Evolutionary conservation across 345 rosid genomes (phyloP), one percentile per base, ranked within the genome.

Genomic region (Balakata baccata): DNA sequence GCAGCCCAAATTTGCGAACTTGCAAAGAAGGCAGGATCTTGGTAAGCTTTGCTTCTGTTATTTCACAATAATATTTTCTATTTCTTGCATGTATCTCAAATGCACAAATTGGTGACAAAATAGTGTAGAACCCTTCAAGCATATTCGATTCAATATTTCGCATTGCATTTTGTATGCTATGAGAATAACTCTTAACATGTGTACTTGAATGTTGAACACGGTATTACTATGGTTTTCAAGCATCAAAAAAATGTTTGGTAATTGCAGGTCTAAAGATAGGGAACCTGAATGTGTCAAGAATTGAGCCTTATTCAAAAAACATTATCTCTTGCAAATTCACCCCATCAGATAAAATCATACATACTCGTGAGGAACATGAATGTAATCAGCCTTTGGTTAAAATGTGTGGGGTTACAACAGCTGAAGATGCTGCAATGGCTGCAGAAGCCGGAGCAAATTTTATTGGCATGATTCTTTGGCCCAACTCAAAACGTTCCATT

Each of bases 391-490:
- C 91, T 79, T 78, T 88, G 75, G 91, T 93, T 73, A 88, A 93
- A 87, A 93, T 93, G 92, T 89, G 97, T 22, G 97, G 98, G 67
- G 81, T 93, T 39, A 88, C 97, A 64, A 89, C 97, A 37, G 89
- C 91, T 1, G 69, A 68, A 80, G 98, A 91, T 79, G 97, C 97
- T 41, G 89, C 86, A 23, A 77, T 87, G 79, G 98, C 97, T 6
- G 97, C 91, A 70, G 98, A 93, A 86, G 92, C 95, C 59, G 97
- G 96, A 53, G 97, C 97, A 38, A 71, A 89, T 81, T 85, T 86
- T 57, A 87, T 88, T 18, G 98, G 98, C 71, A 95, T 95, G 97
- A 91, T 95, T 78, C 74, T 93, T 56, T 91, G 93, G 94, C 94
- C 97, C 14, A 79, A 91, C 61, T 89, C 97, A 49, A 95, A 91